Conservation (phyloP, 495 filamentous ascomycete species). For the Hypoxylon trugodes region DNA sequence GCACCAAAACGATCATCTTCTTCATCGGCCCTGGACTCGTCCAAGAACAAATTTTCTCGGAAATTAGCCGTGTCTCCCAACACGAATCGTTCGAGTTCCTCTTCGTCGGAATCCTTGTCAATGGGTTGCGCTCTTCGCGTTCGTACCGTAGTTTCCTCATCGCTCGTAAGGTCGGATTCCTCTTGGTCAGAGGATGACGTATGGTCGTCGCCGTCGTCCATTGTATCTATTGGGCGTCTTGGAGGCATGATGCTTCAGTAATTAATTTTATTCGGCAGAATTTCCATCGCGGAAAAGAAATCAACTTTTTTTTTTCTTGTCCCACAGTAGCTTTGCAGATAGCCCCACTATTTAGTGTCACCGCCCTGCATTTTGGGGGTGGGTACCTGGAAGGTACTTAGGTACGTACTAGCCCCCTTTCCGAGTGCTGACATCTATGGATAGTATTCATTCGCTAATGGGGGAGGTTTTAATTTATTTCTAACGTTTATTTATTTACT, state of each 20-base stretch:
- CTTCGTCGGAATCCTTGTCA: conserved; percentile 81
- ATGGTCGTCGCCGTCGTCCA: conserved; percentile 48
- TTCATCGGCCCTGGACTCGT: conserved; percentile 39
- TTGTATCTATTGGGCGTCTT: conserved; percentile 46
- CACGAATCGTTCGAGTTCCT: conserved; percentile 83
- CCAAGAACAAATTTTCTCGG: conserved; percentile 69
- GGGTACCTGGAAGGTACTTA: background rate
- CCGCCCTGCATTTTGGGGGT: background rate
- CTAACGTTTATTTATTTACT: no score
- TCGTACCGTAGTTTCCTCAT: conserved; percentile 37
- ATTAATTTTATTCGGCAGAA: conserved; percentile 23
- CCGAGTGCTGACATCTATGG: no score
- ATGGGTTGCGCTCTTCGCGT: conserved; percentile 38
- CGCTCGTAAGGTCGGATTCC: conserved; percentile 31
- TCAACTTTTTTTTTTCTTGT: conserved; percentile 49
- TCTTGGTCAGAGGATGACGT: conserved; percentile 38
- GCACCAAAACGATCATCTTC: conserved; percentile 2
- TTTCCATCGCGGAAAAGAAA: conserved; percentile 3
- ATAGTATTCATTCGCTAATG: no score
- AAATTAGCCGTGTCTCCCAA: conserved; percentile 88
- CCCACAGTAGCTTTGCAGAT: conserved; percentile 41
- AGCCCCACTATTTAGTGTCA: conserved; percentile 17
- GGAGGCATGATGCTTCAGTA: conserved; percentile 36
- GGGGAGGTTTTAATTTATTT: no score
- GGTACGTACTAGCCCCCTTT: conserved; percentile 9